Conservation (phyloP, 2,329 filamentous ascomycete species). For the Pseudophaeomoniella oleicola region DNA sequence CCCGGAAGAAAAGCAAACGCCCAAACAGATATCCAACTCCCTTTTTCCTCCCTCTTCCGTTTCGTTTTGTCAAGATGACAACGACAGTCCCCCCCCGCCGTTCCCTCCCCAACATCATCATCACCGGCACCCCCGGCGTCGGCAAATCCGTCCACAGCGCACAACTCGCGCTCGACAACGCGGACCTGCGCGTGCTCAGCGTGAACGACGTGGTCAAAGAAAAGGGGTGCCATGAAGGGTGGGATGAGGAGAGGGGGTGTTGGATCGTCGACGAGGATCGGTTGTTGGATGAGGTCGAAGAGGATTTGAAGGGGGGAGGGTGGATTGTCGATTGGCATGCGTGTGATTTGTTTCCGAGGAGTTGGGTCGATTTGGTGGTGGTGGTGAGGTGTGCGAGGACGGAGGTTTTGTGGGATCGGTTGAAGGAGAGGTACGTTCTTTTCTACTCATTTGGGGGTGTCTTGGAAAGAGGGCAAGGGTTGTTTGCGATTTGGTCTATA, state of each 20-base stretch:
- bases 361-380: slow-evolving; percentile 89
- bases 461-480: too few species aligned
- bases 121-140: slow-evolving; percentile 89
- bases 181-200: slow-evolving; percentile 58
- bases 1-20: too few species aligned
- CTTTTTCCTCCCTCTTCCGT: too few species aligned
- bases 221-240: slow-evolving; percentile 71
- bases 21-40: too few species aligned
- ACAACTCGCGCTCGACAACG: slow-evolving; percentile 33
- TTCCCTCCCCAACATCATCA: slow-evolving; percentile 64
- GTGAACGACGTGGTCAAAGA: slow-evolving; percentile 91
- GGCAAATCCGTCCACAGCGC: slow-evolving; percentile 93
- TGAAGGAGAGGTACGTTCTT: slow-evolving; percentile 49
- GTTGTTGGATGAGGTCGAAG: slow-evolving; percentile 81
- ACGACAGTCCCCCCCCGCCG: too few species aligned
- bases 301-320: slow-evolving; percentile 54
- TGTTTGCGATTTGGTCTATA: too few species aligned
- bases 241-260: slow-evolving; percentile 69
- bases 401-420: slow-evolving; percentile 66
- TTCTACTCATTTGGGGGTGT: too few species aligned
- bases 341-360: slow-evolving; percentile 84
- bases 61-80: too few species aligned
- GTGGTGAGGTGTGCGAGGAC: slow-evolving; percentile 70
- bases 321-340: slow-evolving; percentile 96
- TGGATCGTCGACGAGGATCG: slow-evolving; percentile 97